Conservation (phyloP, 1,284 basidiomycete genomes). For the Fomitiporia mediterranea region DNA sequence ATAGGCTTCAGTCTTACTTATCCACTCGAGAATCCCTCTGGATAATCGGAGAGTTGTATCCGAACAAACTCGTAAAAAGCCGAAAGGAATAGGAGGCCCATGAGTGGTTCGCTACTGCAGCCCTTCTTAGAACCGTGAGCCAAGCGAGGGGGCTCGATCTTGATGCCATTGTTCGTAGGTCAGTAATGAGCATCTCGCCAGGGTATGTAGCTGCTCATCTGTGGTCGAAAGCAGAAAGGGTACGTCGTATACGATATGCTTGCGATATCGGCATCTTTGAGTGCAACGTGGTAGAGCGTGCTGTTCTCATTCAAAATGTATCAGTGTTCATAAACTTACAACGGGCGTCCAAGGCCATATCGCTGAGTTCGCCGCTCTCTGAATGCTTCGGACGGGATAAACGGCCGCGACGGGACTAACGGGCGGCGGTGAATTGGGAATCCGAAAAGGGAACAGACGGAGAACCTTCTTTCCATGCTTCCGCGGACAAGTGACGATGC, state of each 20-base stretch:
- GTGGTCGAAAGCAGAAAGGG: neutral
- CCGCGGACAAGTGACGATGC: neutral
- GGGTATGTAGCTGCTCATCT: neutral
- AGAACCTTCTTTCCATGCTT: neutral
- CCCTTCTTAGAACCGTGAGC: neutral
- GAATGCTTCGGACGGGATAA: neutral
- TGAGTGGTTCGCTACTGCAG: neutral
- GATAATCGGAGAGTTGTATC: neutral
- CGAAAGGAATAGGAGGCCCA: neutral
- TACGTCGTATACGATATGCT: neutral
- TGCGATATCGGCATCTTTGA: conserved; percentile 4
- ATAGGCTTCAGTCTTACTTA: neutral
- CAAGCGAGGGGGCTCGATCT: neutral
- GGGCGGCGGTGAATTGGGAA: neutral
- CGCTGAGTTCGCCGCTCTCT: conserved; percentile 7
- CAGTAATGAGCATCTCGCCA: neutral
- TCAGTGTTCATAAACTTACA: neutral
- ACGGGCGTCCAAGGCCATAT: conserved; percentile 1
- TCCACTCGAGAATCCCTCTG: neutral
- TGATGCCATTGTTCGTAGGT: neutral
- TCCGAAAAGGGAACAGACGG: conserved; percentile 5
- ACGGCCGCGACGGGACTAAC: neutral
- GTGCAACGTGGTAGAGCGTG: conserved; percentile 1
- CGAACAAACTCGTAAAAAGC: neutral
- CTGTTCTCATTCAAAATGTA: neutral